Evolutionary conservation across 192 early-diverging fungal genomes (phyloP), one percentile per base, ranked within the genome.

Genomic region (Backusella mclennaniae): DNA sequence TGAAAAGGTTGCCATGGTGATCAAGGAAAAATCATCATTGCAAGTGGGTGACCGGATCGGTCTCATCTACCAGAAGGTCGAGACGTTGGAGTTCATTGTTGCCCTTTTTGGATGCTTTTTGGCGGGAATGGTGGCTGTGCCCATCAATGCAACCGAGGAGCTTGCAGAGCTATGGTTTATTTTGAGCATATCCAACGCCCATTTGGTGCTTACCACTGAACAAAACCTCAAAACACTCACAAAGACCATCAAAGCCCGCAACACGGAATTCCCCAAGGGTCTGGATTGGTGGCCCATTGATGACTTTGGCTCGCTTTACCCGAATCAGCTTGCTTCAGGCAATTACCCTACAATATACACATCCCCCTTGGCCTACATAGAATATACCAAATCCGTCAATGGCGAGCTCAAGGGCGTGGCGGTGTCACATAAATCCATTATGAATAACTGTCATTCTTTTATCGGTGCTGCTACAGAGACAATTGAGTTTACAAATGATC

Each of bases 201-300:
- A 83, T 71, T 74, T 96, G 9, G 93, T 91, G 35, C 81, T 96
- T 15, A 95, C 95, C 0, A 94, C 95, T 2, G 94, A 96, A 15
- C 82, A 90, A 44, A 92, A 92, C 74, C 86, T 90, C 71, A 91
- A 91, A 75, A 82, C 89, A 3, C 86, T 96, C 44, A 89, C 88
- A 76, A 92, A 90, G 72, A 92, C 95, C 77, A 81, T 95, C 53
- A 73, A 85, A 23, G 79, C 85, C 39, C 85, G 86, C 29, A 87
- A 90, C 26, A 80, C 85, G 1, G 86, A 90, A 12, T 89, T 93
- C 80, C 93, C 95, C 0, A 76, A 86, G 7, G 82, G 82, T 19
- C 87, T 95, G 31, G 86, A 89, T n/a, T 96, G 93, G 93, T 94
- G 92, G 89, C 92, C 93, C 67, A 95, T 93, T 0, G 91, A 93